Base-by-base conservation (phyloP, 116 monocot species). In the Papilionanthe hybrid region DNA sequence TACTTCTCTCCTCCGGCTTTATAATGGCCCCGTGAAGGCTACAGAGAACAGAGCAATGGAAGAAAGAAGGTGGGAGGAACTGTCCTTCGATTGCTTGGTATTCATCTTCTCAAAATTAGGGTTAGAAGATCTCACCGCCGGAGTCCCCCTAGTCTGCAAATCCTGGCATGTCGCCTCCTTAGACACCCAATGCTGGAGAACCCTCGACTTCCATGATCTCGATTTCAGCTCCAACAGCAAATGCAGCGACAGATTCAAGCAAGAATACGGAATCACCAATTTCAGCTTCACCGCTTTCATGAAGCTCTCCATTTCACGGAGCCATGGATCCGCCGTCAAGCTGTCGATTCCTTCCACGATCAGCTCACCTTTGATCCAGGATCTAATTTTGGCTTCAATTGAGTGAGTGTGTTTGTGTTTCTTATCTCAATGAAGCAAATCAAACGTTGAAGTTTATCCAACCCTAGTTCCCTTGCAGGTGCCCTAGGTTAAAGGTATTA, bases 151-250 rank as follows among this genome's bases (percentile, higher is more conserved):
- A 2, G 78, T 78, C 55, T 78, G 78, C 78, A 56, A 60, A 56
- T 37, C 32, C 15, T 76, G 49, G 28, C 53, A 28, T 10, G 53
- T 17, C 7, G 76, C 76, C 5, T 48, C 76, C 53, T n/a, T 76
- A 49, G 76, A 76, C 53, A 50, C 48, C 10, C 19, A 76, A 53
- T 76, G 76, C 76, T 76, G 76, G 76, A 76, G 25, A 53, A 27
- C 13, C 29, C 76, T 76, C 76, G 76, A 76, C 53, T 55, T 76
- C 29, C 27, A 30, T 3, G 20, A 76, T 18, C 25, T 76, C 2
- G 76, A 76, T 29, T 50, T 76, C 76, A 53, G 6, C 9, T 9
- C 76, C 22, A 28, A 19, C 42, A 76, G 76, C 76, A 19, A 19
- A 30, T 53, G 50, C 76, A 13, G 17, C 17, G 15, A 6, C 7